These are phyloP conservation scores for Ophiorrhiza pumila DNA, from an alignment of 257 asterid species.

Conservation along the genomic window DNA sequence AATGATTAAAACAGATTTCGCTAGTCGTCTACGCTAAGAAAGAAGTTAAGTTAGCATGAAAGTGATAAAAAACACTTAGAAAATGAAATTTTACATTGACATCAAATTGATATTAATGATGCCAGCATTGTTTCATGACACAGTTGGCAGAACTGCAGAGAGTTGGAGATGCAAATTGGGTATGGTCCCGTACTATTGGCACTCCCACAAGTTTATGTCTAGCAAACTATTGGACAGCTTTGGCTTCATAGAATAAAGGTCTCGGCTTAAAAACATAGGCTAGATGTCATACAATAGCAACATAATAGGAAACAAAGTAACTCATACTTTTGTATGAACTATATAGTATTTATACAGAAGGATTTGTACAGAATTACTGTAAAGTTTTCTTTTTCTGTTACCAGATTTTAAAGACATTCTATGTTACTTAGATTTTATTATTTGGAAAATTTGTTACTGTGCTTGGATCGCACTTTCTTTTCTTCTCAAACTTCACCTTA, in stretches of 20 bases:
- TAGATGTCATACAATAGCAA: background rate
- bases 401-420: no score
- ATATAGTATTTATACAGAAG: background rate
- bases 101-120: background rate
- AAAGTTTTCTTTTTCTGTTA: background rate
- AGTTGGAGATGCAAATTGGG: constrained; percentile 48
- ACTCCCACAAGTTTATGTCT: constrained; percentile 78
- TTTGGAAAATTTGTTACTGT: no score
- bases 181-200: constrained; percentile 72
- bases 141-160: constrained; percentile 78
- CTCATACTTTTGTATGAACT: background rate
- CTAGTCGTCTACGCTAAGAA: background rate
- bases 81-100: no score
- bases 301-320: background rate
- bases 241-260: constrained; percentile 36
- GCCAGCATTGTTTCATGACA: constrained; percentile 24
- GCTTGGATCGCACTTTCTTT: no score
- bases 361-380: background rate
- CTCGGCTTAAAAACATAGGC: background rate
- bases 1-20: background rate
- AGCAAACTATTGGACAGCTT: constrained; percentile 55
- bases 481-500: no score
- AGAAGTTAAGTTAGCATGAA: background rate
- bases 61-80: no score
- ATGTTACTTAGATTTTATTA: no score